These are phyloP conservation scores for Candida palmyrensis DNA, from an alignment of 805 yeast species.

Conservation along the genomic window DNA sequence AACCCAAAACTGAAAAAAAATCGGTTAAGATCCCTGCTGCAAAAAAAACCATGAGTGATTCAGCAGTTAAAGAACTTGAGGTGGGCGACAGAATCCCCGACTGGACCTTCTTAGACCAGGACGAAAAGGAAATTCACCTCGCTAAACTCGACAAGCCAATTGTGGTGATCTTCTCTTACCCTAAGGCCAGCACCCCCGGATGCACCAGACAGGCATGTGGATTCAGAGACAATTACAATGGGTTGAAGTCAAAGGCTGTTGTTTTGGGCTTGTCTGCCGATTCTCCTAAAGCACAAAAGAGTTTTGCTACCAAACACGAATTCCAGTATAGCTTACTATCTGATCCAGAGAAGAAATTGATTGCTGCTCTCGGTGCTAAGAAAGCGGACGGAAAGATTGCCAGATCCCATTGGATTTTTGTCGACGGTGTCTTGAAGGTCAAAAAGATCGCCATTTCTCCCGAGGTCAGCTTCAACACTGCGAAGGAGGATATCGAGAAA, in stretches of 20 bases:
- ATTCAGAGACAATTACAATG: conserved; percentile 61
- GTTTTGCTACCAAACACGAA: conserved; percentile 65
- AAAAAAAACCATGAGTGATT: conserved; percentile 12
- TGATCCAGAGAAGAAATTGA: conserved; percentile 68
- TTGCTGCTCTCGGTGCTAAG: conserved; percentile 76
- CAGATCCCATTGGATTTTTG: conserved; percentile 91
- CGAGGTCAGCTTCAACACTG: conserved; percentile 51
- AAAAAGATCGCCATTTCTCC: conserved; percentile 50
- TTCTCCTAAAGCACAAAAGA: conserved; percentile 69
- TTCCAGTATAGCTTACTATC: conserved; percentile 70
- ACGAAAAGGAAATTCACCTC: conserved; percentile 47
- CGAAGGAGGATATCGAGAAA: conserved; percentile 49
- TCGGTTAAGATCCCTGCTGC: too few species aligned
- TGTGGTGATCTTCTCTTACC: conserved; percentile 60
- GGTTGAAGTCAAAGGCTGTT: conserved; percentile 44
- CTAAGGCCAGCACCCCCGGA: conserved; percentile 92
- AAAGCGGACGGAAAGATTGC: conserved; percentile 72
- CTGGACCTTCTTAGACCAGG: conserved; percentile 59
- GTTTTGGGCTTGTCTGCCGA: conserved; percentile 86
- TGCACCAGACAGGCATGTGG: conserved; percentile 95
- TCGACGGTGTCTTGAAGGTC: conserved; percentile 61
- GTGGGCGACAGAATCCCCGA: conserved; percentile 68
- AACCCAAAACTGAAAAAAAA: conserved; percentile 5
- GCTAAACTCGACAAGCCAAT: conserved; percentile 26
- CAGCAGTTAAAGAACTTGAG: conserved; percentile 21